phyloP scores from a whole-genome alignment of 306 rosid genomes.

The Coriaria nepalensis region DNA sequence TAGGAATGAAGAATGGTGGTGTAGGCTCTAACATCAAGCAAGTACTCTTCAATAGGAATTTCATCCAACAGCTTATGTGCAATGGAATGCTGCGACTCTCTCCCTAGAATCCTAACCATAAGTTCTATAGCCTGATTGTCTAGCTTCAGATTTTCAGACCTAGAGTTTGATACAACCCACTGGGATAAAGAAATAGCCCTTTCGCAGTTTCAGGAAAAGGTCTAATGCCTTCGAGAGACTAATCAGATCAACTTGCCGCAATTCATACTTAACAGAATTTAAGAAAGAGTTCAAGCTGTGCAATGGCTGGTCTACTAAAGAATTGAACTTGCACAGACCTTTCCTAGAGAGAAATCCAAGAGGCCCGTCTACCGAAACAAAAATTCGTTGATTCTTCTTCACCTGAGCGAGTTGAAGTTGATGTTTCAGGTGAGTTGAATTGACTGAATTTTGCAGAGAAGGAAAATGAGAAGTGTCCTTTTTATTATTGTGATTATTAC shows the following conservation, averaged over 20 bases:
- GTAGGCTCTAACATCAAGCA: slow-evolving; percentile 62
- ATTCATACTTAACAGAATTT: slow-evolving; percentile 42
- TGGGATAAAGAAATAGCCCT: slow-evolving; percentile 66
- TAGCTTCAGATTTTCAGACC: slow-evolving; percentile 34
- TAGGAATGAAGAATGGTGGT: slow-evolving; percentile 66
- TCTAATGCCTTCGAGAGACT: slow-evolving; percentile 68
- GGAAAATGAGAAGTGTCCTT: slow-evolving; percentile 21
- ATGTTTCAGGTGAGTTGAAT: slow-evolving; percentile 13
- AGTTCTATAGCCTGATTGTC: slow-evolving; percentile 58
- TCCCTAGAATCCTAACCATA: slow-evolving; percentile 66
- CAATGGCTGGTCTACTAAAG: slow-evolving; percentile 46
- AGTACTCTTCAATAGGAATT: slow-evolving; percentile 64
- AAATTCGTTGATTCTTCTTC: slow-evolving; percentile 19
- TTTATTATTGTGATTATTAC: background rate
- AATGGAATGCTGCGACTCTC: slow-evolving; percentile 74
- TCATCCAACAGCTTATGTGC: slow-evolving; percentile 67
- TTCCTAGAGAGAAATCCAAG: slow-evolving; percentile 47
- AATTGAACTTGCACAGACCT: slow-evolving; percentile 53
- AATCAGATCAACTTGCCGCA: slow-evolving; percentile 51
- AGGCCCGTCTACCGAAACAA: slow-evolving; percentile 22
- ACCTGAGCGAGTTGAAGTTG: slow-evolving; percentile 3
- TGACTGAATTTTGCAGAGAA: slow-evolving; percentile 25
- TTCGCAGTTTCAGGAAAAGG: slow-evolving; percentile 69
- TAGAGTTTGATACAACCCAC: slow-evolving; percentile 44
- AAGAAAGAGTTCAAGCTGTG: slow-evolving; percentile 37